Percentiles rank a stretch among this genome's conserved stretches.
Conservation (phyloP, 2,329 filamentous ascomycete species). For the Aquanectria penicillioides region DNA sequence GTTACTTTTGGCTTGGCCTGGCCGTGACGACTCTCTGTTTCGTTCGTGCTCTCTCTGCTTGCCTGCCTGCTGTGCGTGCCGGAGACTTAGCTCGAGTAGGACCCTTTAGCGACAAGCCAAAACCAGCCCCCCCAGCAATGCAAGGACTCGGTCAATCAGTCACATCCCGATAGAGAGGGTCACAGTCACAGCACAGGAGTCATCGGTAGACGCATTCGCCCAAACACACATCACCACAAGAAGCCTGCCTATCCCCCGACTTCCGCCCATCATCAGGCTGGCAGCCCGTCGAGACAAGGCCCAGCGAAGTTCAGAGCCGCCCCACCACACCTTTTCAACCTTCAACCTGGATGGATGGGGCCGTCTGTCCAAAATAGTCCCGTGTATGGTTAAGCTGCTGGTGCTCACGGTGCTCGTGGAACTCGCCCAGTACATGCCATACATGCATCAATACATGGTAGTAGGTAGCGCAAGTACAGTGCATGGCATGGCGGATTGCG, state of each 20-base stretch:
- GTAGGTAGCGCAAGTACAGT: too few relatives aligned
- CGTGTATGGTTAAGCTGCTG: too few relatives aligned
- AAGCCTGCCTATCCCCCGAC: not conserved
- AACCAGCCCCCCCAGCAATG: not conserved
- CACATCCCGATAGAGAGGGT: not conserved
- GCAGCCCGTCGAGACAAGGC: not conserved
- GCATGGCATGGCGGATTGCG: not conserved
- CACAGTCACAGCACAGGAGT: slow-evolving; percentile 6
- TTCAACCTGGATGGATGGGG: slow-evolving; percentile 7
- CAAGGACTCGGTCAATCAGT: slow-evolving; percentile 4
- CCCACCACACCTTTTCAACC: slow-evolving; percentile 2
- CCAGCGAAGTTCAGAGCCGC: slow-evolving; percentile 2
- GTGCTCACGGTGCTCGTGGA: too few relatives aligned
- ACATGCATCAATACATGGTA: too few relatives aligned
- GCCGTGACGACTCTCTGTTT: not conserved
- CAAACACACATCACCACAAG: not conserved
- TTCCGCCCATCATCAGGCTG: slow-evolving; percentile 1
- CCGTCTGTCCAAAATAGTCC: too few relatives aligned
- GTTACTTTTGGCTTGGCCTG: too few relatives aligned
- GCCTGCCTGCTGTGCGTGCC: slow-evolving; percentile 12
- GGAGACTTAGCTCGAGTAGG: not conserved
- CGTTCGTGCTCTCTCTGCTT: not conserved
- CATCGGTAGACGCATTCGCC: too few relatives aligned
- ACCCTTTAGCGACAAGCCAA: not conserved
- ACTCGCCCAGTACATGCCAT: too few relatives aligned